Base-by-base conservation (phyloP, 768 basidiomycete genomes). In the Panaeolus papilionaceus region DNA sequence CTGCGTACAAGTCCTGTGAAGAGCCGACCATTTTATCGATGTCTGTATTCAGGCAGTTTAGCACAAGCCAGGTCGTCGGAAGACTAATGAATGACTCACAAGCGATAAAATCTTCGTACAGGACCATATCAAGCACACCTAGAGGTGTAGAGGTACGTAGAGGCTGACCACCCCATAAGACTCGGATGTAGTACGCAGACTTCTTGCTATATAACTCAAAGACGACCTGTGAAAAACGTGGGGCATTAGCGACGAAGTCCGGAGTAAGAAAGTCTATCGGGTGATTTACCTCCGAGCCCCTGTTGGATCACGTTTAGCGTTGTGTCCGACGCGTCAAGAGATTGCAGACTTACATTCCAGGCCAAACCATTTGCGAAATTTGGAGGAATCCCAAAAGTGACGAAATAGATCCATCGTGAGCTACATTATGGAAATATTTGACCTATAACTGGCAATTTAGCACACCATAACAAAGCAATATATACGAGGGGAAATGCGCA, bases 291-390 rank as follows among this genome's bases (percentile, higher is more conserved):
- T 85, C 84, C n/a, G 83, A 80, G 37, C 85, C 85, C 84, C 80
- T 81, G 68, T 1, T 38, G 14, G 44, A 66, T 38, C 64, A 33
- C 5, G 5, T 33, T 33, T 2, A 33, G 33, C 33, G 33, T 33
- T 33, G 33, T 33, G 33, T 33, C 33, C 33, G 33, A 33, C 33
- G 5, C 33, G 2, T 33, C 2, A 33, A 33, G 33, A 5, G 2
- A 49, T 12, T 11, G 20, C 42, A 45, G 11, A 67, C 78, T 68
- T 51, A 83, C 83, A 86, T 86, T 38, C 85, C 85, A 14, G 85
- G 85, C 85, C 85, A 86, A 12, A 83, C 83, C 85, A 86, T 86
- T 62, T 81, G 71, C 4, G 80, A 77, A 12, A 85, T 77, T 70
- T 86, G 85, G 37, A 86, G 74, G 66, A 85, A 81, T 2, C 85